Evolutionary conservation across 371 early-diverging fungal species (phyloP), one percentile per base, ranked within the genome.

Genomic region (Rhizopus delemar): DNA sequence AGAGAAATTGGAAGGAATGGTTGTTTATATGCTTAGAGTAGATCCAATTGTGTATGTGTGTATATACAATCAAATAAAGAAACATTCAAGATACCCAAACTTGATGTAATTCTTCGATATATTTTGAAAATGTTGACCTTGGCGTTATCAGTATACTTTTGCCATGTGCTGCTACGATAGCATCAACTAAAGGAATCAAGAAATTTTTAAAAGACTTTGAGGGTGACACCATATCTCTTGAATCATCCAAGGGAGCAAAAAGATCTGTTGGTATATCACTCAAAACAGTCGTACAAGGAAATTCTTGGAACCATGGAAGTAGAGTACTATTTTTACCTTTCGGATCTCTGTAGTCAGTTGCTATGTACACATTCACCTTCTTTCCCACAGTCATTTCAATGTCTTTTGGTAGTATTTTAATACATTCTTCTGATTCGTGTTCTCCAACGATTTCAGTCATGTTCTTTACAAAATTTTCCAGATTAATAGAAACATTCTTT

Each of bases 121-220:
- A 78, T 56, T 60, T 60, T 16, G 78, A 78, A 68, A 66, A 78
- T 8, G 78, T 75, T 13, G 75, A 74, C 12, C 71, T 57, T 12
- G 75, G 75, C 2, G 73, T 78, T 12, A 66, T 62, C 36, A 73
- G 59, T 9, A 78, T 56, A 7, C 56, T 28, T 8, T 54, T 43
- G 12, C 68, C 78, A 48, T 78, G 71, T 8, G 73, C 78, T 16
- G 78, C 73, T 0, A 78, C 66, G 75, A 78, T 78, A 31, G 73
- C 71, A 62, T 78, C 75, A 3, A 78, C 68, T 22, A 78, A 29
- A 2, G 78, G 78, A 6, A 75, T 63, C 16, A 78, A 29, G 29
- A 63, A 71, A 0, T 16, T 35, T 3, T 55, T 50, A 12, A 79
- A 45, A 0, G 71, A 41, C 36, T 72, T 74, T n/a, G 57, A 56